Conservation (phyloP, 352 stramenopile species). For the Ochromonadaceae sp. region DNA sequence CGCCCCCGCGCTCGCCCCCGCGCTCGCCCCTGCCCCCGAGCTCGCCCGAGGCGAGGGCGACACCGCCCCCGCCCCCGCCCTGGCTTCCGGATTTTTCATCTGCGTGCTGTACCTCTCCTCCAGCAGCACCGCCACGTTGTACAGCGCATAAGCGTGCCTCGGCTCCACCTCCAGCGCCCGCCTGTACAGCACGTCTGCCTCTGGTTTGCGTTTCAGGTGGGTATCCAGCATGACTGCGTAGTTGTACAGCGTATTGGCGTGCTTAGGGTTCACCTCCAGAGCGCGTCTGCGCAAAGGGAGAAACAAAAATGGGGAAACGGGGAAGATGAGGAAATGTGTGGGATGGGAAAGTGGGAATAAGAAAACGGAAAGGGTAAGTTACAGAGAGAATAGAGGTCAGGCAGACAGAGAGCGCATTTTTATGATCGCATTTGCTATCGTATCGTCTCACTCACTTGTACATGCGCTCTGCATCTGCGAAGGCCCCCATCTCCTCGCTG, state of each 20-base stretch:
- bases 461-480: background rate
- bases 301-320: no score
- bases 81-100: no score
- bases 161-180: background rate
- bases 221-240: constrained; percentile 13
- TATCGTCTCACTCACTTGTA: background rate
- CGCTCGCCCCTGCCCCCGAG: no score
- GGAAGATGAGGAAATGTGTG: no score
- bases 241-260: constrained; percentile 17
- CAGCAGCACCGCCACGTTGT: constrained; percentile 12
- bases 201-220: constrained; percentile 2
- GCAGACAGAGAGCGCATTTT: background rate
- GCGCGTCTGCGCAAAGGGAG: no score
- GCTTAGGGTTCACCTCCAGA: background rate
- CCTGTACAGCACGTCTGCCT: background rate
- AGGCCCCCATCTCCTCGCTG: constrained; percentile 5
- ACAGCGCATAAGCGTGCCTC: constrained; percentile 9
- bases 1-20: no score
- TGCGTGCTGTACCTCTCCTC: constrained; percentile 6
- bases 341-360: no score
- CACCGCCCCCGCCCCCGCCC: no score
- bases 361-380: no score
- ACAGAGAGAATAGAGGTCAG: no score
- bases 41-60: no score
- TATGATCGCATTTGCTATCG: background rate